These are phyloP conservation scores for Aphanomyces stellatus DNA, from an alignment of 352 stramenopile genomes.

Conservation along the genomic window DNA sequence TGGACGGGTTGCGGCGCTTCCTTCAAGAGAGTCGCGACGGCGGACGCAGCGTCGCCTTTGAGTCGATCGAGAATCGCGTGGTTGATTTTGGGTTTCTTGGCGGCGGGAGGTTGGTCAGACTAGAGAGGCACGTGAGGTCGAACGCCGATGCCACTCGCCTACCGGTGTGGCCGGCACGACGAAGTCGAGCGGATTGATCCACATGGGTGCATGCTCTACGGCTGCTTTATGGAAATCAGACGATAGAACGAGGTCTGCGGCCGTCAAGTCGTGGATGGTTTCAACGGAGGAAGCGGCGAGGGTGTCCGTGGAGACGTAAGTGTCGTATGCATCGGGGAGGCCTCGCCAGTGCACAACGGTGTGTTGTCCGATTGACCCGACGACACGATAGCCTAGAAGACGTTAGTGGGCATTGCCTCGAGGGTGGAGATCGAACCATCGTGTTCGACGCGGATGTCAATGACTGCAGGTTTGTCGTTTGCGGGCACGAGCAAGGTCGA, in stretches of 20 bases:
- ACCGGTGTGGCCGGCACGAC: neutral
- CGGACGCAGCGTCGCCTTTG: constrained; percentile 2
- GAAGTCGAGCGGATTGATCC: constrained; percentile 15
- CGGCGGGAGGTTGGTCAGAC: neutral
- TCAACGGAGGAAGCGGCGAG: neutral
- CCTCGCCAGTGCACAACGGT: constrained; percentile 13
- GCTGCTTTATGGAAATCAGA: constrained; percentile 7
- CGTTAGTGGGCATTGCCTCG: neutral
- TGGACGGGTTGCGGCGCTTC: neutral
- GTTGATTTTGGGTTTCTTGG: constrained; percentile 8
- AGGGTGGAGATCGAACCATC: neutral
- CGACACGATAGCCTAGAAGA: constrained; percentile 10
- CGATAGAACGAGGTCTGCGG: neutral
- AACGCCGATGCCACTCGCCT: neutral
- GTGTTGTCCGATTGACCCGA: constrained; percentile 8
- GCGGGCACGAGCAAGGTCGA: neutral
- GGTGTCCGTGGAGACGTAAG: constrained; percentile 1
- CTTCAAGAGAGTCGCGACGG: constrained; percentile 2
- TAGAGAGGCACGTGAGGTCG: neutral
- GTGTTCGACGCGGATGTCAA: neutral
- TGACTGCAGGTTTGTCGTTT: neutral
- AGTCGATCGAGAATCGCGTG: neutral
- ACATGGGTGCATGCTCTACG: constrained; percentile 8
- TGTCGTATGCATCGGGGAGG: constrained; percentile 16
- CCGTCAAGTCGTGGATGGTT: constrained; percentile 1